Percentiles rank a stretch among this genome's conserved stretches.
Evolutionary conservation across 345 rosid species (phyloP).

Genomic region (Populus deltoides): DNA sequence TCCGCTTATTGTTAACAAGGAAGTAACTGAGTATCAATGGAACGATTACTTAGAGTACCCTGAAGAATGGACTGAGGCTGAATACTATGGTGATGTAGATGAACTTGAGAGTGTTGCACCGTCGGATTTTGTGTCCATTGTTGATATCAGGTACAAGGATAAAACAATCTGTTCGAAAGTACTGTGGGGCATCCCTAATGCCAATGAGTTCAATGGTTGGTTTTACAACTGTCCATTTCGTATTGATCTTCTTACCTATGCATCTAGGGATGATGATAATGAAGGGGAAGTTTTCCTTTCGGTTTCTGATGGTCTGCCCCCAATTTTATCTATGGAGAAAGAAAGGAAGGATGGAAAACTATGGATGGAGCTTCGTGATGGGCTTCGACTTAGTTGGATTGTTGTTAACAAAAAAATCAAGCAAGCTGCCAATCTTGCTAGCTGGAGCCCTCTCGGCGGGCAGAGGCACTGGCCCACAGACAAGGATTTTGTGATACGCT

Average conservation of each 20-base stretch:
- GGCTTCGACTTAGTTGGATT: constrained; percentile 72
- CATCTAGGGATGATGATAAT: constrained; percentile 42
- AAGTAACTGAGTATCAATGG: constrained; percentile 52
- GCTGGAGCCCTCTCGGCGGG: constrained; percentile 81
- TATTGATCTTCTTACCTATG: constrained; percentile 55
- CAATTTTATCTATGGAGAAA: constrained; percentile 56
- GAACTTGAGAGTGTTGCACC: constrained; percentile 52
- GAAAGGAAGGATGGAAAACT: constrained; percentile 74
- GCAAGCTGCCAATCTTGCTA: constrained; percentile 68
- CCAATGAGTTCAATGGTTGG: constrained; percentile 63
- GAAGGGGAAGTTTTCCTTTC: constrained; percentile 53
- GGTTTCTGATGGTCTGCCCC: constrained; percentile 63
- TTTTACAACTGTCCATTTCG: constrained; percentile 70
- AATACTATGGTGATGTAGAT: constrained; percentile 58
- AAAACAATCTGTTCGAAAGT: constrained; percentile 61
- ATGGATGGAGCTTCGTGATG: constrained; percentile 67
- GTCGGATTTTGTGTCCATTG: constrained; percentile 61
- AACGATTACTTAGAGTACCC: constrained; percentile 51
- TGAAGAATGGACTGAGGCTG: constrained; percentile 72
- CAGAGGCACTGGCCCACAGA: constrained; percentile 86
- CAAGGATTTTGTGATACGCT: constrained; percentile 67
- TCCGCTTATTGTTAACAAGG: constrained; percentile 70
- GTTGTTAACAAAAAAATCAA: constrained; percentile 59
- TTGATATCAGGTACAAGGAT: constrained; percentile 64
- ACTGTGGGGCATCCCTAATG: constrained; percentile 70